Evolutionary conservation across 768 basidiomycete species (phyloP), one percentile per base, ranked within the genome.

Genomic region (Saitozyma sp.): DNA sequence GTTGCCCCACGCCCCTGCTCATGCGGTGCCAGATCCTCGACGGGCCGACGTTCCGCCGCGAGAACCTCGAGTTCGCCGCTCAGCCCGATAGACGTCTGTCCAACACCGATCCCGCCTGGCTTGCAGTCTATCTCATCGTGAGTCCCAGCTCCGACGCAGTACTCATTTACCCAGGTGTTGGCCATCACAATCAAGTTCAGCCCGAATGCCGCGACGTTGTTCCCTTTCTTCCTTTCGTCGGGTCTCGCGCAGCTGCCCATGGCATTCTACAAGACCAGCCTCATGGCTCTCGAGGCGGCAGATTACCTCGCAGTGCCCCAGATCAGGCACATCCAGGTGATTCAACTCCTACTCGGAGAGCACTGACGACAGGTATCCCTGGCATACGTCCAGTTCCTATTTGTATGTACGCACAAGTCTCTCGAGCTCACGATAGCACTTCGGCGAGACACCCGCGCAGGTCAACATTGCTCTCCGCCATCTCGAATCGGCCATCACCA

Each of bases 291-390:
- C 8, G 53, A 54, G 8, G 49, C 19, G 4, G 50, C 65, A 16
- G 50, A 67, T 29, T 59, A 60, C 42, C 42, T 59, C 9, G 29
- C 40, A n/a, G 39, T 43, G 5, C 65, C 65, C 6, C 65, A 67
- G 43, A 51, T 67, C 8, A 37, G 62, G 9, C 65, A 67, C 46
- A 63, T 67, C 7, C 65, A 67, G 40, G 65, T 66, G 38, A 60
- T 50, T 53, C 16, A 14, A 16, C n/a, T 49, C 4, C 14, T 19
- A 16, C 19, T 29, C n/a, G 39, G 49, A n/a, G 11, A 50, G 43
- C 20, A 50, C n/a, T 9, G 29, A 14, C 52, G 39, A 13, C 48
- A 65, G 64, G 55, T 58, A 8, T 50, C 52, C 37, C 41, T 67
- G 37, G 39, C 59, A 9, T 67, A 67, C 39, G 38, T 63, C 17